A percentile compares a stretch with the other conserved stretches of the same genome.
These are phyloP conservation scores for Moesziomyces globuligerus DNA, from an alignment of 1,284 basidiomycete genomes.

Conservation along the genomic window DNA sequence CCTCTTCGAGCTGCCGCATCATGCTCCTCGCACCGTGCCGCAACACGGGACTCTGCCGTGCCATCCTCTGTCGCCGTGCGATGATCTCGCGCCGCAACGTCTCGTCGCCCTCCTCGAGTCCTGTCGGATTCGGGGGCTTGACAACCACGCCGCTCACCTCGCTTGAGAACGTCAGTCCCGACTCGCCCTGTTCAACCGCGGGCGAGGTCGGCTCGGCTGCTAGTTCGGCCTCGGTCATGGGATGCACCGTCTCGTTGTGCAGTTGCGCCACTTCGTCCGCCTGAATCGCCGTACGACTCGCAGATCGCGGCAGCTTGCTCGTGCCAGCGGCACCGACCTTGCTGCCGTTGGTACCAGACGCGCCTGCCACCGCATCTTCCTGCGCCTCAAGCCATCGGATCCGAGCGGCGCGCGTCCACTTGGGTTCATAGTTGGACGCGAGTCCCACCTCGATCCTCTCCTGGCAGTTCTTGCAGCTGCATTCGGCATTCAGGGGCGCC, in stretches of 20 bases:
- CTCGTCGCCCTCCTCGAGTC: slow-evolving; percentile 30
- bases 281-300: slow-evolving; percentile 35
- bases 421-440: slow-evolving; percentile 27
- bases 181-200: slow-evolving; percentile 4
- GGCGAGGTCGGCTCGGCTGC: slow-evolving; percentile 28
- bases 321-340: neutral
- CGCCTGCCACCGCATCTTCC: slow-evolving; percentile 11
- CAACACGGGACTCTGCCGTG: slow-evolving; percentile 30
- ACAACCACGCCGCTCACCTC: neutral
- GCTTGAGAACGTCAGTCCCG: neutral
- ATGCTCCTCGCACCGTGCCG: slow-evolving; percentile 41
- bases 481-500: slow-evolving; percentile 36
- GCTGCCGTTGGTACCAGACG: neutral
- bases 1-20: slow-evolving; percentile 47
- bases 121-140: slow-evolving; percentile 14
- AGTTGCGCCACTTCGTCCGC: slow-evolving; percentile 41
- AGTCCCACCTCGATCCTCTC: slow-evolving; percentile 35
- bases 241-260: slow-evolving; percentile 33
- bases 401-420: slow-evolving; percentile 36
- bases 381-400: slow-evolving; percentile 37
- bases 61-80: slow-evolving; percentile 20
- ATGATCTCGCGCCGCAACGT: slow-evolving; percentile 28
- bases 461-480: slow-evolving; percentile 46
- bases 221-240: slow-evolving; percentile 28
- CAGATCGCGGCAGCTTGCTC: slow-evolving; percentile 4